Conservation (phyloP, 2,329 filamentous ascomycete genomes). For the Ramularia collo-cygni region DNA sequence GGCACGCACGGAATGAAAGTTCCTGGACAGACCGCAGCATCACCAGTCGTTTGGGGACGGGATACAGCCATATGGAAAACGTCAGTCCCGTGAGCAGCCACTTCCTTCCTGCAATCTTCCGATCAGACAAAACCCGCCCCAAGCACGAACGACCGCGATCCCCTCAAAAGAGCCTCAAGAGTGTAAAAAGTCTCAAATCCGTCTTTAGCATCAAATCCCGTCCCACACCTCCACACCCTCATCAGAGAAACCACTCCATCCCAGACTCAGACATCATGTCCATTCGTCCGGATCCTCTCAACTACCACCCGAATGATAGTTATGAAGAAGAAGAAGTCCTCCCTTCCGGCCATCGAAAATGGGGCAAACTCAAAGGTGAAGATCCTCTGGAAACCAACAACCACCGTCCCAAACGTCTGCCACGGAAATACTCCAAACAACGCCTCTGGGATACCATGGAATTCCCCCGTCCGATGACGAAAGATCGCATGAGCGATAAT, state of each 20-base stretch:
- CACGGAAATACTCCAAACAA: conserved; percentile 27
- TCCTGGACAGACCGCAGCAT: conserved; percentile 28
- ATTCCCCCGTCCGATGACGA: conserved; percentile 28
- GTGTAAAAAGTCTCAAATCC: conserved; percentile 8
- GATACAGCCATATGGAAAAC: conserved; percentile 20
- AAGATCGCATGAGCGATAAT: conserved; percentile 23
- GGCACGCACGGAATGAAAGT: conserved; percentile 21
- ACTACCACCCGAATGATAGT: conserved; percentile 6
- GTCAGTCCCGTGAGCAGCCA: conserved; percentile 27
- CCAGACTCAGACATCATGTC: conserved; percentile 22
- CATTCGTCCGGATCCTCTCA: conserved; percentile 17
- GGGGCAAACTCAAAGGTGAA: conserved; percentile 23
- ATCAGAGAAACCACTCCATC: background rate
- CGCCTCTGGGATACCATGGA: conserved; percentile 27
- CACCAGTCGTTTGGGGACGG: conserved; percentile 27
- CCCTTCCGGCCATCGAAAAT: conserved; percentile 27
- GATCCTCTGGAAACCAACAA: conserved; percentile 4
- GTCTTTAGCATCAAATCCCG: conserved; percentile 13
- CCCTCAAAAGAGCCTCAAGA: conserved; percentile 11
- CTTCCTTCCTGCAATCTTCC: conserved; percentile 31
- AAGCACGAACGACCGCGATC: too few relatives aligned
- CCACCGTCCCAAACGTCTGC: conserved; percentile 14
- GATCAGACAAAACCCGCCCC: conserved; percentile 24
- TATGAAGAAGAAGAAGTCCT: conserved; percentile 17
- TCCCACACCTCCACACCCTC: conserved; percentile 4